Evolutionary conservation across 2,329 filamentous ascomycete species (phyloP), one percentile per base, ranked within the genome.

Genomic region (Fusarium proliferatum): DNA sequence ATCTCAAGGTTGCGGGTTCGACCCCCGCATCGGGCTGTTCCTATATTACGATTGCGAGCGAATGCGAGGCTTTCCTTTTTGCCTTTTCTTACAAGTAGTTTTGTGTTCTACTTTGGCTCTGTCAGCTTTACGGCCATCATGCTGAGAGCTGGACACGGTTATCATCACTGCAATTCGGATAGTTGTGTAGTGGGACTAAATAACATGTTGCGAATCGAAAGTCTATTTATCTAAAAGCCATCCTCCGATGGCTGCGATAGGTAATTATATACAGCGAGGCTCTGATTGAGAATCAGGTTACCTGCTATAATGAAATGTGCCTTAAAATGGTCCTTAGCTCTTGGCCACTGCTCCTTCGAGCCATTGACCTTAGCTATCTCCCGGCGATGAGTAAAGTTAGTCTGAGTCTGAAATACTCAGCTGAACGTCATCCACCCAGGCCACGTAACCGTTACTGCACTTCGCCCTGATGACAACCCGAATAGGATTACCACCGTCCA

Each of bases 1-100:
- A 87, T 86, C 86, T 87, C 84, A 86, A 87, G 86, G 85, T 84
- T 87, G 85, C 84, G 85, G 86, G 87, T 88, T 87, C 85, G 85
- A 86, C 81, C 82, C 82, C 82, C 82, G 81, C 81, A 81, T 83
- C 78, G 81, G 81, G 81, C 81, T 82, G 43, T 82, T 82, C 80
- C 80, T 82, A 81, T 81, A 78, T 55, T 45, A 15, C 49, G 49
- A 53, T 53, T 53, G 33, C 49, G 49, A 53, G 49, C 49, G 33
- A 38, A 28, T 38, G 33, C 49, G 49, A 53, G 49, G 49, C 49
- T 38, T 53, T 53, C 49, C 16, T 39, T 53, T 53, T 53, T 26
- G 5, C 28, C 26, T 7, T n/a, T 26, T 5, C 5, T 10, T 2
- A 9, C 6, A 12, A 9, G 3, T 12, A 8, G 11, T 23, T 8